phyloP scores from a whole-genome alignment of 164 flowering plant genomes.

The Piper betle region DNA sequence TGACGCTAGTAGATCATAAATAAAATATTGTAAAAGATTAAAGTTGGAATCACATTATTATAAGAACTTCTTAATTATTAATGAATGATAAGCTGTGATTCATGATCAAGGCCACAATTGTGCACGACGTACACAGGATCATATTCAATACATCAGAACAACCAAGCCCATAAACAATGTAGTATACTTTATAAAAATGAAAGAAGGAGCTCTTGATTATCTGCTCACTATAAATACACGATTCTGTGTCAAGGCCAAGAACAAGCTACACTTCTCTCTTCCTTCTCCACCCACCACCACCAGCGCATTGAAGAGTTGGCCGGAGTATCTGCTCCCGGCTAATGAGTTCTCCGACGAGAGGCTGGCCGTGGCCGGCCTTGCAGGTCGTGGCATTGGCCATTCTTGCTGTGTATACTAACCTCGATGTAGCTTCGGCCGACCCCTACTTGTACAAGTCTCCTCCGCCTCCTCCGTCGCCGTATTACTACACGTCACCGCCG shows the following conservation, averaged over 20 bases:
- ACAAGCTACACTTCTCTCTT: neutral
- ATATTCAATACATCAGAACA: no score
- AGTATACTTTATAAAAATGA: neutral
- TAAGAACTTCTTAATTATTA: no score
- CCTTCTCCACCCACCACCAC: neutral
- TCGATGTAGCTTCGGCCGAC: neutral
- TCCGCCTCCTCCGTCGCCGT: constrained; percentile 23
- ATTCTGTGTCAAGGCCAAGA: neutral
- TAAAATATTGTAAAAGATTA: no score
- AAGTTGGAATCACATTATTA: no score
- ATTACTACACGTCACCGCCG: constrained; percentile 13
- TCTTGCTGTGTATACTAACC: constrained; percentile 4
- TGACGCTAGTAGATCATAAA: no score
- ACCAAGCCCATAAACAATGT: neutral
- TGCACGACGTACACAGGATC: no score
- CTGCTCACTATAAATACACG: neutral
- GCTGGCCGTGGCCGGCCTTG: constrained; percentile 4
- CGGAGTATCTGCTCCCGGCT: neutral
- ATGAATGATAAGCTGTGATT: no score
- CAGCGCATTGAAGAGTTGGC: neutral
- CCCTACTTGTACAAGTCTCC: constrained; percentile 7
- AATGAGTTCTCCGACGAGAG: constrained; percentile 3
- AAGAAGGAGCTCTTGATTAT: neutral
- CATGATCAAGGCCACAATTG: no score
- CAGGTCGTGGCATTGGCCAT: constrained; percentile 2